phyloP scores from a whole-genome alignment of 352 stramenopile genomes.

The Globisporangium splendens region DNA sequence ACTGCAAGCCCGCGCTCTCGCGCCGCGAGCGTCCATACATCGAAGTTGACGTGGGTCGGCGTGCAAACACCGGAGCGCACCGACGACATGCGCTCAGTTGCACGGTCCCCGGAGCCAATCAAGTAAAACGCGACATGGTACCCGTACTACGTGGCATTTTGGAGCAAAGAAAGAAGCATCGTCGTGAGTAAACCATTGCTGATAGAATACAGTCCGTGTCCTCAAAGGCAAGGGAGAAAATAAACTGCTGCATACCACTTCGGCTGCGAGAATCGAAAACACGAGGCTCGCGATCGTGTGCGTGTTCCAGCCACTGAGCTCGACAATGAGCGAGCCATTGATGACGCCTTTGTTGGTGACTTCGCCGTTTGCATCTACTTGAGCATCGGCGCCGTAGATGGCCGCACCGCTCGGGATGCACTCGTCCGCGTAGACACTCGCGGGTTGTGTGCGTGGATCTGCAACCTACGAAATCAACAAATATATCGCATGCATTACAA shows the following conservation, averaged over 20 bases:
- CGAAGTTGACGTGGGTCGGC: slow-evolving; percentile 52
- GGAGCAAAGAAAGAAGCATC: not conserved
- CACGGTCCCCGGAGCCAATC: not conserved
- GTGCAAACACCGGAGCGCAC: slow-evolving; percentile 31
- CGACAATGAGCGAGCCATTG: slow-evolving; percentile 27
- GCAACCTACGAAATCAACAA: not conserved
- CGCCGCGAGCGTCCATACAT: slow-evolving; percentile 40
- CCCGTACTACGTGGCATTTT: slow-evolving; percentile 7
- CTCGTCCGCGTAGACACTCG: not conserved
- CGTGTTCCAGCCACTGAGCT: slow-evolving; percentile 36
- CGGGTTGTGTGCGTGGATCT: not conserved
- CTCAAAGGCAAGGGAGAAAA: not conserved
- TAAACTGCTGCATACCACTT: slow-evolving; percentile 27
- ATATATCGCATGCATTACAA: not conserved
- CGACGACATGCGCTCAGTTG: slow-evolving; percentile 32
- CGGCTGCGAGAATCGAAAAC: slow-evolving; percentile 39
- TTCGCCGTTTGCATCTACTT: not conserved
- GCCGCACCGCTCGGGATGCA: not conserved
- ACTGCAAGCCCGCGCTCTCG: slow-evolving; percentile 27
- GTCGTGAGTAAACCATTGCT: not conserved
- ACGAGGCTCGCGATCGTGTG: slow-evolving; percentile 36
- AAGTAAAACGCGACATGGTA: slow-evolving; percentile 22
- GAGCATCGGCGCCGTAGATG: not conserved
- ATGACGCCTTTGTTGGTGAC: slow-evolving; percentile 10
- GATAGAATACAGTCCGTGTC: not conserved